phyloP scores from a whole-genome alignment of 768 basidiomycete species.

The Dioszegia aurantiaca region DNA sequence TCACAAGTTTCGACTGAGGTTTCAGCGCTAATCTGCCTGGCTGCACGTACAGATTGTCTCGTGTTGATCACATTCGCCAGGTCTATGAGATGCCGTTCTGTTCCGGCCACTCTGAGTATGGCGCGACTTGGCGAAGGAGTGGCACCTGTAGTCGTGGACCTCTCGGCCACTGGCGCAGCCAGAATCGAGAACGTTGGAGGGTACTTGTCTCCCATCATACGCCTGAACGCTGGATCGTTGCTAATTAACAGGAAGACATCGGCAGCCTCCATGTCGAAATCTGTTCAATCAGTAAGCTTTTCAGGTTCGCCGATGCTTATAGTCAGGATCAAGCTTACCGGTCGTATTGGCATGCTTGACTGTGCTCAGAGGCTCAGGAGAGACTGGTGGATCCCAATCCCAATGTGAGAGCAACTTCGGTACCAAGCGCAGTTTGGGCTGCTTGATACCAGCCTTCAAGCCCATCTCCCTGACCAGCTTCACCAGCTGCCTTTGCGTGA shows the following conservation, averaged over 20 bases:
- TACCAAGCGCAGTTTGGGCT: slow-evolving; percentile 11
- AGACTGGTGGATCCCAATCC: slow-evolving; percentile 19
- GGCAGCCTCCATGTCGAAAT: slow-evolving; percentile 17
- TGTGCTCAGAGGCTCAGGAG: not conserved
- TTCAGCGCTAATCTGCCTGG: too few species aligned
- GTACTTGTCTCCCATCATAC: not conserved
- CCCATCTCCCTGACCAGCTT: slow-evolving; percentile 17
- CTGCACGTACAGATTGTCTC: too few species aligned
- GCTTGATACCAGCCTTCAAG: not conserved
- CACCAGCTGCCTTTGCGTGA: slow-evolving; percentile 16
- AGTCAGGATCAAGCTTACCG: too few species aligned
- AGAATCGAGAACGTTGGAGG: slow-evolving; percentile 7
- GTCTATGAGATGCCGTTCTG: too few species aligned
- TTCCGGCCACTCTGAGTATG: too few species aligned
- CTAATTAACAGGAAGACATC: slow-evolving; percentile 24
- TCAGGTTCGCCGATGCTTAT: not conserved
- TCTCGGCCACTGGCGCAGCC: not conserved
- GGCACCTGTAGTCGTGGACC: too few species aligned
- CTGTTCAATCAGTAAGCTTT: slow-evolving; percentile 6
- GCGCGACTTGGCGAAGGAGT: too few species aligned
- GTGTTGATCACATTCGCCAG: too few species aligned
- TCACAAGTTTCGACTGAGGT: not conserved
- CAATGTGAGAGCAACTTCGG: slow-evolving; percentile 17
- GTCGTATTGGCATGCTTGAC: too few species aligned
- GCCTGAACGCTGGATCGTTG: not conserved